Evolutionary conservation across 371 early-diverging fungal genomes (phyloP).

Genomic region (Mortierella sp.): DNA sequence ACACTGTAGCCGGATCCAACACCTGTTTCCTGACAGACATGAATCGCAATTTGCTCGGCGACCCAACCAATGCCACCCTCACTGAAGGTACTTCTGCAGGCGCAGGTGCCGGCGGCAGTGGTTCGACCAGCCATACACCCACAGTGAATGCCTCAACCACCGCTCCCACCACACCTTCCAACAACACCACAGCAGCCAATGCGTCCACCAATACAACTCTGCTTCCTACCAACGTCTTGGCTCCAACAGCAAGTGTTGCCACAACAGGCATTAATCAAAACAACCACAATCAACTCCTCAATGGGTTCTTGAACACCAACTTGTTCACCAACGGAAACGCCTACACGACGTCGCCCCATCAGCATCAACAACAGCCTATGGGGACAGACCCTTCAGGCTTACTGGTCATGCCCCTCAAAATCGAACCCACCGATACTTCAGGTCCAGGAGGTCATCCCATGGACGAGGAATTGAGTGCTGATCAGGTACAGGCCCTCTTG

Average conservation of each 20-base stretch:
- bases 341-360: conserved; percentile 11
- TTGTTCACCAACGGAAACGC: conserved; percentile 14
- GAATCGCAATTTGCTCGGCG: conserved; percentile 1
- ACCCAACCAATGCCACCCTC: no score
- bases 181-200: neutral
- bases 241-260: neutral
- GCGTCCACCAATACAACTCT: neutral
- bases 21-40: conserved; percentile 25
- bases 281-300: conserved; percentile 11
- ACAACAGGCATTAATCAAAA: conserved; percentile 7
- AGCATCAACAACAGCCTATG: conserved; percentile 12
- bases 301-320: conserved; percentile 17
- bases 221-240: conserved; percentile 6
- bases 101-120: neutral
- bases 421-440: conserved; percentile 28
- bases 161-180: neutral
- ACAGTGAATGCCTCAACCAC: conserved; percentile 17
- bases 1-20: conserved; percentile 16
- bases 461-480: conserved; percentile 46
- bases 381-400: conserved; percentile 17
- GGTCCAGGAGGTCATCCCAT: conserved; percentile 7
- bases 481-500: conserved; percentile 49
- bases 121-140: conserved; percentile 8
- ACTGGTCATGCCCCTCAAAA: conserved; percentile 31
- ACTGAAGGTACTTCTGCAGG: neutral